Percentiles rank a stretch among this genome's conserved stretches.
Evolutionary conservation across 73 alveolate genomes (phyloP).

Genomic region (Tetrahymena elliotti): DNA sequence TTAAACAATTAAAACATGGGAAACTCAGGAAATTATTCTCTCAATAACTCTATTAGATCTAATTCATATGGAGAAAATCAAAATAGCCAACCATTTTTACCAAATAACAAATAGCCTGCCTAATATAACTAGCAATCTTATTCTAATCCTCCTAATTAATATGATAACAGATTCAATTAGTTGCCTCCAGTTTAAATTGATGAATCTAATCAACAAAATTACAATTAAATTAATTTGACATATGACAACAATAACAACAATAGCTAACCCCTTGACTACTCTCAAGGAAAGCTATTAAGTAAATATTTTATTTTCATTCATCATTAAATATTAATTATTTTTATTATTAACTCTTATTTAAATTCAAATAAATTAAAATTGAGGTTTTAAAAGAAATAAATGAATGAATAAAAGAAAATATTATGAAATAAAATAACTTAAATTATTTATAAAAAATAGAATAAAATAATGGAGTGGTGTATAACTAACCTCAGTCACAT

Average conservation of each 20-base stretch:
- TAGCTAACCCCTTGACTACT: not conserved
- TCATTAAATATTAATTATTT: too few species aligned
- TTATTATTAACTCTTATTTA: too few species aligned
- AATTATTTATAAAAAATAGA: not conserved
- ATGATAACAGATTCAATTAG: not conserved
- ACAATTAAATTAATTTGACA: not conserved
- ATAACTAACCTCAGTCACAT: not conserved
- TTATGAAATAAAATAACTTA: not conserved
- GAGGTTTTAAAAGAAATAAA: too few species aligned
- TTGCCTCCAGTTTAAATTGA: not conserved
- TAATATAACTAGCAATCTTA: not conserved
- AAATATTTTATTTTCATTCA: too few species aligned
- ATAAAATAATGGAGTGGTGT: not conserved
- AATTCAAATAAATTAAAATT: too few species aligned
- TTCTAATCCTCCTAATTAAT: not conserved
- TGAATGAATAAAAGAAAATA: too few species aligned
- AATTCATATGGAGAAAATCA: not conserved
- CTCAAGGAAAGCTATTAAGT: not conserved
- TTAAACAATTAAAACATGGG: not conserved
- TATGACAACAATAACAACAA: too few species aligned
- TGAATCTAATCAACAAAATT: not conserved
- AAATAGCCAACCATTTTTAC: not conserved
- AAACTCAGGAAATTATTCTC: not conserved
- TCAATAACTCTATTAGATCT: not conserved
- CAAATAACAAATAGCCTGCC: not conserved